phyloP scores from a whole-genome alignment of 768 basidiomycete genomes.

The Mycena vulgaris region DNA sequence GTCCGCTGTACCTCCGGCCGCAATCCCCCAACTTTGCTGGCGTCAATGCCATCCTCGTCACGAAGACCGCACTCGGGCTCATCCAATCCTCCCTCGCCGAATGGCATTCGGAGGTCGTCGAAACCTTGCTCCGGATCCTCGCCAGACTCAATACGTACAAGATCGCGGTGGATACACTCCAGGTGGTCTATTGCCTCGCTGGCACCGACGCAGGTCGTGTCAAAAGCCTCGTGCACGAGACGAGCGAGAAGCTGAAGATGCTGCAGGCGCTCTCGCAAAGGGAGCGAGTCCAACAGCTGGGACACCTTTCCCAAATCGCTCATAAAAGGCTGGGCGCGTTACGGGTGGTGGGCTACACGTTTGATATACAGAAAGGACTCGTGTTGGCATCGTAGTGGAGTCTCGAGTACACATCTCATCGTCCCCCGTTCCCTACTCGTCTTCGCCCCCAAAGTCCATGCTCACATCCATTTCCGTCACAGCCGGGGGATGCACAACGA shows the following conservation, averaged over 20 bases:
- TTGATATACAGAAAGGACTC: not conserved
- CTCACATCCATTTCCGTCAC: conserved; percentile 35
- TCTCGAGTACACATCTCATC: conserved; percentile 71
- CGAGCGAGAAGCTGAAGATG: not conserved
- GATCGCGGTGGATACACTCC: not conserved
- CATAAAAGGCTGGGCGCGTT: conserved; percentile 1
- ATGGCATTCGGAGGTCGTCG: not conserved
- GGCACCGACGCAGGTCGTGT: not conserved
- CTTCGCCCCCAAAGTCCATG: conserved; percentile 51
- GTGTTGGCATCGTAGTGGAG: no score
- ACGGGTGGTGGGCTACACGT: conserved; percentile 12
- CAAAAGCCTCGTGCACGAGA: not conserved
- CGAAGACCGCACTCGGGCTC: not conserved
- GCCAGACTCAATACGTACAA: not conserved
- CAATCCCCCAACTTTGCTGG: conserved; percentile 12
- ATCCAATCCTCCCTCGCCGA: conserved; percentile 13
- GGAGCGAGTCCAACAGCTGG: not conserved
- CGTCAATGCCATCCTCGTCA: conserved; percentile 25
- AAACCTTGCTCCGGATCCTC: conserved; percentile 16
- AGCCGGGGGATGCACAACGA: conserved; percentile 35
- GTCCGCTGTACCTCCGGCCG: conserved; percentile 19
- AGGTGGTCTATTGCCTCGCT: conserved; percentile 10
- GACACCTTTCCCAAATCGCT: conserved; percentile 8
- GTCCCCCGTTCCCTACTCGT: conserved; percentile 82
- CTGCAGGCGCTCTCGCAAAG: not conserved